Base-by-base conservation (phyloP, 139 green algal species). In the Micractinium sp. region DNA sequence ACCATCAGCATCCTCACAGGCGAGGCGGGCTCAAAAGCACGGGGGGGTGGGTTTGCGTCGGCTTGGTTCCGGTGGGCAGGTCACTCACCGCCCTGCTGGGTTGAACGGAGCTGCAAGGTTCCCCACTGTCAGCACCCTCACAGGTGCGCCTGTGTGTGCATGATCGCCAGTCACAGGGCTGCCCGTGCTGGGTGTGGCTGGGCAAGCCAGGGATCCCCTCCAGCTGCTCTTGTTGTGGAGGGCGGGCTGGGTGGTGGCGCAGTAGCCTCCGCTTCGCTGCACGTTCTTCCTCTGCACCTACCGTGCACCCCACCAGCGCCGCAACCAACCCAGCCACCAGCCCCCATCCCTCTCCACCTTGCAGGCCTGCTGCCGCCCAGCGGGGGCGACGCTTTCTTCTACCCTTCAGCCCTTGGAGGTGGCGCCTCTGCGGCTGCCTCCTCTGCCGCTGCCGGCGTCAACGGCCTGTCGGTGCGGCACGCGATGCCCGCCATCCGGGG, bases 1-100 rank as follows among this genome's bases (percentile, higher is more conserved):
- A 92, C 95, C 78, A 96, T 98, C 71, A 87, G 91, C 87, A 93
- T 97, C 36, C 91, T 97, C 3, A 97, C 94, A 35, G 94, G 92
- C n/a, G 60, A 35, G 63, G 63, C 63, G 74, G 66, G 22, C 25
- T 56, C n/a, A 9, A 56, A 16, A 5, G 23, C 12, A 35, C 67
- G 67, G 67, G 67, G 12, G 2, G 67, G n/a, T n/a, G 47, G 47
- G 47, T 16, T 9, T 16, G 47, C 7, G 5, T 56, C 47, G 7
- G 47, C 47, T 56, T 56, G 47, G 7, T 56, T 5, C 9, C 7
- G 47, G 73, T 16, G 31, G 77, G 41, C 73, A 85, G 33, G 71
- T 66, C 38, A 47, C 36, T 14, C 78, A 12, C 87, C 19, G 39
- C 25, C 4, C 27, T 77, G 69, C 69, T 39, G 27, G 14, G 60